Evolutionary conservation across 108 stramenopile genomes (phyloP).

Genomic region (Skeletonema tropicum): DNA sequence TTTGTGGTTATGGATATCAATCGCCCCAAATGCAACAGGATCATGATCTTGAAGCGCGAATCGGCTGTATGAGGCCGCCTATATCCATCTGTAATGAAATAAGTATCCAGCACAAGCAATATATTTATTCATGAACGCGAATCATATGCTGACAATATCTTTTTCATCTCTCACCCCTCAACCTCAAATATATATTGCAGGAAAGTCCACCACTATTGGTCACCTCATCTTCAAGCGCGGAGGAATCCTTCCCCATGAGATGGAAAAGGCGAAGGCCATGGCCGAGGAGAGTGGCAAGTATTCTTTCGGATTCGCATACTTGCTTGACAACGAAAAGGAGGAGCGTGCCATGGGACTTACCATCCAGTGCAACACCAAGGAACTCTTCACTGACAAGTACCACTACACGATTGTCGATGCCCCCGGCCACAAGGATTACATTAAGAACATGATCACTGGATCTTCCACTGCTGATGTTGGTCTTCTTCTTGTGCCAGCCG

Average conservation of each 20-base stretch:
- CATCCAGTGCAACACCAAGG: constrained; percentile 86
- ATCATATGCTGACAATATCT: neutral
- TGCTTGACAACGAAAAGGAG: constrained; percentile 82
- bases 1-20: too few relatives aligned
- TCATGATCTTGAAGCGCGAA: neutral
- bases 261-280: too few relatives aligned
- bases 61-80: neutral
- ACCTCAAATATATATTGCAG: constrained; percentile 19
- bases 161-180: neutral
- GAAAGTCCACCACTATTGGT: constrained; percentile 73
- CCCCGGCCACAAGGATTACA: constrained; percentile 88
- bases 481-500: constrained; percentile 59
- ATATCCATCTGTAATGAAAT: neutral
- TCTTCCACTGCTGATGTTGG: constrained; percentile 84
- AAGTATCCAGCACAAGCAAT: neutral
- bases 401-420: constrained; percentile 86
- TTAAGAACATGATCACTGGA: constrained; percentile 88
- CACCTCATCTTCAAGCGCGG: constrained; percentile 84
- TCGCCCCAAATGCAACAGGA: neutral
- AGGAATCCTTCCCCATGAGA: constrained; percentile 75
- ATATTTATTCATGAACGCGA: too few relatives aligned
- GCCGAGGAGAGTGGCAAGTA: too few relatives aligned
- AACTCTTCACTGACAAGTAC: constrained; percentile 84
- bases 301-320: constrained; percentile 84
- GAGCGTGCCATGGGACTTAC: constrained; percentile 81